Base-by-base conservation (phyloP, 805 yeast species). In the Nakazawaea pomicola region DNA sequence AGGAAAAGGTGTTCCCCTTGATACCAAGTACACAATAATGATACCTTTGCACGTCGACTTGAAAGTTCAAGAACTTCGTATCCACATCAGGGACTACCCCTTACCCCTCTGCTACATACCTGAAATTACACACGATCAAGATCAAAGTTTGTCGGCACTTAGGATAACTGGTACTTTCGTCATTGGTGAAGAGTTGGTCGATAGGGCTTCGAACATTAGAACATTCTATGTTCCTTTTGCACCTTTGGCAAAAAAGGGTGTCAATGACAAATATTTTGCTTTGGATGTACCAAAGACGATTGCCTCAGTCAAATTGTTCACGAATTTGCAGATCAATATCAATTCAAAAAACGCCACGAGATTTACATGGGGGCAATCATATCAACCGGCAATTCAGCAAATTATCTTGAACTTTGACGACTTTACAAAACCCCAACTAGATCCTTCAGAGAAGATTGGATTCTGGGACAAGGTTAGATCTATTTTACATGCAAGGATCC, bases 401-500 rank as follows among this genome's bases (percentile, higher is more conserved):
- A 69, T 81, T 2, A 83, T 85, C 79, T 64, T 78, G 41, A 82
- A 77, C 42, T 72, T 90, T 45, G 95, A 89, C 51, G 79, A 82
- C 33, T 86, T 90, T 55, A 79, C 95, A 1, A 90, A 91, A 57
- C 95, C 96, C 0, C 95, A 95, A 0, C 62, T 84, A 12, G 98
- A 90, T 57, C 90, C 90, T 0, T 86, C 96, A 2, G 73, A 77
- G 3, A 83, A 83, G 50, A 62, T 88, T 11, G 98, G 98, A 0
- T 80, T 89, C 50, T 90, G 98, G 98, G 98, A 90, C 60, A 91
- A 89, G 56, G 60, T 88, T 20, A 65, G 96, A 37, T 70, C 80
- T 21, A 68, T 83, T 12, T 64, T 88, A 50, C 97, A 90, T 62
- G 95, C 95, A 0, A 72, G 76, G 15, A 60, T 81, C 40, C 60